Base-by-base conservation (phyloP, 2,329 filamentous ascomycete genomes). In the Curvularia spicifera region DNA sequence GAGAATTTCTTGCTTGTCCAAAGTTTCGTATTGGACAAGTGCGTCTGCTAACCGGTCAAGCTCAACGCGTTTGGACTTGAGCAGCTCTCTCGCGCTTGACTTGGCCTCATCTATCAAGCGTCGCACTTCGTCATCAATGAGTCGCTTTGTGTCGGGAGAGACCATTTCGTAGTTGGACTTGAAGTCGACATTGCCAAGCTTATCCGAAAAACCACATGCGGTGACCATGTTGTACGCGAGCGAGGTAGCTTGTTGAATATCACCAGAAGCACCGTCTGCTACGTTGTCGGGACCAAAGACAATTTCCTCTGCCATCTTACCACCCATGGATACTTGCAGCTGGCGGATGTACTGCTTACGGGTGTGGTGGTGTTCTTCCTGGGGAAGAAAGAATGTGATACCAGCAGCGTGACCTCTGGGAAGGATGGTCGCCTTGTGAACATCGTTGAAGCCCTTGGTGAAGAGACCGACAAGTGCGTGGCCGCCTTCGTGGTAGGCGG, bases 341-440 rank as follows among this genome's bases (percentile, higher is more conserved):
- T 87, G 82, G 33, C 91, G 89, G 66, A 93, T 82, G 69, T 93
- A 93, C 73, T 99, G 91, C 54, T 87, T 87, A 68, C 93, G 92
- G n/a, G 90, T 90, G 77, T 88, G 87, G 47, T 76, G 73, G 12
- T 91, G 95, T 71, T 97, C 93, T 77, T 93, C 93, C 79, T 97
- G 93, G 83, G 93, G 93, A 24, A 99, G 83, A 76, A 89, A 90
- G 64, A 91, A 90, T 0, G 95, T 99, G 63, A 97, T 87, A 60
- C 95, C 95, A 7, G 98, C 84, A 24, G 91, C 87, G 70, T 89
- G 88, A 10, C 95, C 95, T 70, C 96, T 89, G 52, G 95, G 93
- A 70, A 99, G 89, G 69, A 99, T 96, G 0, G 95, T 99, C 49
- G 97, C 93, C 80, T 99, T 99, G 84, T 99, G 97, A 1, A 99